Evolutionary conservation across 495 filamentous ascomycete species (phyloP).

Genomic region (Neurospora sp.): DNA sequence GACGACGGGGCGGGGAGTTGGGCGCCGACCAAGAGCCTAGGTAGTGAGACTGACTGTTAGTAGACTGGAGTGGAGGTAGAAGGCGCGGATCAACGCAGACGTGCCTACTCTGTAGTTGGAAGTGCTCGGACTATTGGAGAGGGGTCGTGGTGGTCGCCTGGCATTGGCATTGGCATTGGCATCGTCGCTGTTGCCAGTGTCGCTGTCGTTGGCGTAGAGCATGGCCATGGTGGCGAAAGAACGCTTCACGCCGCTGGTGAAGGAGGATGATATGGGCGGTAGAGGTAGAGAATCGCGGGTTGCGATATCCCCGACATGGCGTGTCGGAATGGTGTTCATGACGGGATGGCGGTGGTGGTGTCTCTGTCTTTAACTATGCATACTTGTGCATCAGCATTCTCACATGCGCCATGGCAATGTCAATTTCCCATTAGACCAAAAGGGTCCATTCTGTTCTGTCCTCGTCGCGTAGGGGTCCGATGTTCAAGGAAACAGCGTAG

Average conservation of each 20-base stretch:
- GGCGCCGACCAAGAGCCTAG: constrained; percentile 6
- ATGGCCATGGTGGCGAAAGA: constrained; percentile 14
- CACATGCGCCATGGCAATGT: background rate
- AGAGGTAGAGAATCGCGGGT: background rate
- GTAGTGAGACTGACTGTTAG: background rate
- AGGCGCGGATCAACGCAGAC: background rate
- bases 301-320: background rate
- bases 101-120: background rate
- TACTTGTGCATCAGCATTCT: background rate
- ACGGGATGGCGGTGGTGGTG: background rate
- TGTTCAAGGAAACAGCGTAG: background rate
- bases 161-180: background rate
- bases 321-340: background rate
- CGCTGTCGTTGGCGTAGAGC: background rate
- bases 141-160: background rate
- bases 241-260: constrained; percentile 15
- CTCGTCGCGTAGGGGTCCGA: background rate
- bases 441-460: background rate
- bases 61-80: background rate
- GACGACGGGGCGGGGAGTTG: constrained; percentile 4
- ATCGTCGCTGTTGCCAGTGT: background rate
- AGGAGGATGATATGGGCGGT: constrained; percentile 7
- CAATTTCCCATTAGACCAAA: background rate
- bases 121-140: background rate
- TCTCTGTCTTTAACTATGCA: background rate